These are phyloP conservation scores for Acanthamoeba castellanii DNA, from an alignment of 208 protist species.

Conservation along the genomic window DNA sequence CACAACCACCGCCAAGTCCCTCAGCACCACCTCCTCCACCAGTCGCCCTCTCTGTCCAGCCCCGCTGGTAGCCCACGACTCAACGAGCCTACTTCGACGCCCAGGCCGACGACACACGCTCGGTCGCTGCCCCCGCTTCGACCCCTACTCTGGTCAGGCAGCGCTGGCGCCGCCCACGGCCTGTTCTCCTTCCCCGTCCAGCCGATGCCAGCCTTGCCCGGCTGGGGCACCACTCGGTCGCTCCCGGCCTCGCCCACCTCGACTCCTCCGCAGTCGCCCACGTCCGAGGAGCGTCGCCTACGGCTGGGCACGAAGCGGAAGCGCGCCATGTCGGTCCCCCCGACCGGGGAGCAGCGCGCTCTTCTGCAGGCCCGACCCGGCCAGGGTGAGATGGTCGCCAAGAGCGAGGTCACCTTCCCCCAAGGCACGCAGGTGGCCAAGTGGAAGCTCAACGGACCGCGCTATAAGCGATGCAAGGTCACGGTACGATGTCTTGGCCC, in stretches of 20 bases:
- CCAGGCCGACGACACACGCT: no score
- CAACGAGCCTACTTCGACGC: no score
- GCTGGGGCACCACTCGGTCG: neutral
- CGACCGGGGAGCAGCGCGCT: neutral
- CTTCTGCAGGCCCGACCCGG: neutral
- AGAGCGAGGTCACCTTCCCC: constrained; percentile 6
- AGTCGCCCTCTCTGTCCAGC: no score
- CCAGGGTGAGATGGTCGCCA: neutral
- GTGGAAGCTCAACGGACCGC: constrained; percentile 24
- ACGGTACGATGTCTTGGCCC: neutral
- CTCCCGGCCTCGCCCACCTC: neutral
- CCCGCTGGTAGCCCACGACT: no score
- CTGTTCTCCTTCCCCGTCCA: neutral
- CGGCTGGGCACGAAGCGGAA: constrained; percentile 17
- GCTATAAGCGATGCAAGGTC: constrained; percentile 56
- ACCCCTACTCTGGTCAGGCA: no score
- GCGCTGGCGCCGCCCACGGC: no score
- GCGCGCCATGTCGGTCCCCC: constrained; percentile 11
- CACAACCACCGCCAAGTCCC: no score
- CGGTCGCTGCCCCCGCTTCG: no score
- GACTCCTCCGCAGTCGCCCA: neutral
- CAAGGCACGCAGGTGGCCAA: neutral
- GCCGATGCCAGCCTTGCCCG: neutral
- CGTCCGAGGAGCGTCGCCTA: neutral
- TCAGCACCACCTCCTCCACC: no score